These are phyloP conservation scores for Aphanomyces stellatus DNA, from an alignment of 352 stramenopile genomes.

Conservation along the genomic window DNA sequence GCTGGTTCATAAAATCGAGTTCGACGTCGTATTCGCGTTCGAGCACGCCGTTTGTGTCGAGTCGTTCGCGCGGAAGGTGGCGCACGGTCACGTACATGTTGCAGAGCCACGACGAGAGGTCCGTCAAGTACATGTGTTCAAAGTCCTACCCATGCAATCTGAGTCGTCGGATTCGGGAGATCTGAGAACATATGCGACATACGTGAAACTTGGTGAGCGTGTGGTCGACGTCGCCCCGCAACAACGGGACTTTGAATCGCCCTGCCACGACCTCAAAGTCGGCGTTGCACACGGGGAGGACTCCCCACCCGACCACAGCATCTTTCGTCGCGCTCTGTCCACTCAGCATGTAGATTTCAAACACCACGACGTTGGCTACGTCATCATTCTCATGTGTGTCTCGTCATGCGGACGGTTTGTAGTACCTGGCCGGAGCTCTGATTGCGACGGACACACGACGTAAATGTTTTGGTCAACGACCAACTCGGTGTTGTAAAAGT, in stretches of 20 bases:
- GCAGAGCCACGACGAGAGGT: constrained; percentile 81
- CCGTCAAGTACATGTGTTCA: constrained; percentile 47
- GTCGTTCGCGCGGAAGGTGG: constrained; percentile 22
- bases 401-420: constrained; percentile 42
- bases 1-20: constrained; percentile 19
- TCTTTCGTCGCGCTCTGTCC: constrained; percentile 27
- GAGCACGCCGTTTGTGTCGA: constrained; percentile 14
- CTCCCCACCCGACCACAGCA: constrained; percentile 76
- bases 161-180: neutral
- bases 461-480: constrained; percentile 69
- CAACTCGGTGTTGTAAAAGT: constrained; percentile 80
- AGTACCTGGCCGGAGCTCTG: constrained; percentile 46
- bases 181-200: constrained; percentile 8
- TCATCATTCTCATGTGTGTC: constrained; percentile 23
- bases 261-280: constrained; percentile 54
- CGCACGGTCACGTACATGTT: constrained; percentile 84
- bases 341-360: constrained; percentile 38
- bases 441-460: constrained; percentile 60
- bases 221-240: constrained; percentile 75
- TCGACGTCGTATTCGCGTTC: constrained; percentile 26
- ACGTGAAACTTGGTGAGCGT: constrained; percentile 62
- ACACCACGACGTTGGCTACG: constrained; percentile 29
- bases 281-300: constrained; percentile 59
- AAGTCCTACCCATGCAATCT: constrained; percentile 35
- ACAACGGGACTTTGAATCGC: constrained; percentile 76